A percentile compares a stretch with the other conserved stretches of the same genome.
These are phyloP conservation scores for Diaporthe ampelina DNA, from an alignment of 2,329 filamentous ascomycete species.

Conservation along the genomic window DNA sequence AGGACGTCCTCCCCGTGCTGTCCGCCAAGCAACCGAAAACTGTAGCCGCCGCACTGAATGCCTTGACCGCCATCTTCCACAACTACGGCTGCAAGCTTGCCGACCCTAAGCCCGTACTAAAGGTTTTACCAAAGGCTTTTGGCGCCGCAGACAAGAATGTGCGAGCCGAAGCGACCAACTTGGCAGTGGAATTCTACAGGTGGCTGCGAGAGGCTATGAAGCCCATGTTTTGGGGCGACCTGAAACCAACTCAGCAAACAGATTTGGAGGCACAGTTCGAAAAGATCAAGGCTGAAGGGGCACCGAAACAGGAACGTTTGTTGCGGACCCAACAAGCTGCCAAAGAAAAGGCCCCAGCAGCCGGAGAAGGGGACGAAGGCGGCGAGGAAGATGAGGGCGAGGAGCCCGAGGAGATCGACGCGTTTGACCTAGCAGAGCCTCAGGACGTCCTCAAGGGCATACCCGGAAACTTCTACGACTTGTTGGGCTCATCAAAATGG, in stretches of 20 bases:
- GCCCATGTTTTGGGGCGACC: slow-evolving; percentile 94
- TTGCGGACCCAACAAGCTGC: slow-evolving; percentile 91
- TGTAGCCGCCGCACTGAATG: slow-evolving; percentile 78
- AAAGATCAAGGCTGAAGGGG: slow-evolving; percentile 86
- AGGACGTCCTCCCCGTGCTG: slow-evolving; percentile 87
- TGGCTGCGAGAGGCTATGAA: slow-evolving; percentile 99
- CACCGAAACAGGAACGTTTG: slow-evolving; percentile 91
- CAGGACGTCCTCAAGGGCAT: slow-evolving; percentile 88
- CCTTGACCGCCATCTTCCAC: slow-evolving; percentile 87
- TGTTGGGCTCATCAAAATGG: slow-evolving; percentile 93
- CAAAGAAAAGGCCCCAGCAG: slow-evolving; percentile 76
- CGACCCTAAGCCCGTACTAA: slow-evolving; percentile 93
- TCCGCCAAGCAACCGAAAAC: slow-evolving; percentile 94
- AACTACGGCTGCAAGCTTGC: slow-evolving; percentile 95
- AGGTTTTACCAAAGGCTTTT: slow-evolving; percentile 90
- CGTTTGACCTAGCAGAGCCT: slow-evolving; percentile 85
- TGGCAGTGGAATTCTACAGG: slow-evolving; percentile 94
- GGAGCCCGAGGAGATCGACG: slow-evolving; percentile 81
- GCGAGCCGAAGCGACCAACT: slow-evolving; percentile 89
- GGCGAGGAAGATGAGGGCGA: slow-evolving; percentile 69
- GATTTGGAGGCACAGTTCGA: slow-evolving; percentile 96
- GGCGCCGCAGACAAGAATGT: slow-evolving; percentile 99
- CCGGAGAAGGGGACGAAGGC: slow-evolving; percentile 71
- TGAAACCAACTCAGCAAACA: slow-evolving; percentile 95
- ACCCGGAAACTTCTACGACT: slow-evolving; percentile 85